Evolutionary conservation across 495 filamentous ascomycete species (phyloP), one percentile per base, ranked within the genome.

Genomic region (Rhizodiscina lignyota): DNA sequence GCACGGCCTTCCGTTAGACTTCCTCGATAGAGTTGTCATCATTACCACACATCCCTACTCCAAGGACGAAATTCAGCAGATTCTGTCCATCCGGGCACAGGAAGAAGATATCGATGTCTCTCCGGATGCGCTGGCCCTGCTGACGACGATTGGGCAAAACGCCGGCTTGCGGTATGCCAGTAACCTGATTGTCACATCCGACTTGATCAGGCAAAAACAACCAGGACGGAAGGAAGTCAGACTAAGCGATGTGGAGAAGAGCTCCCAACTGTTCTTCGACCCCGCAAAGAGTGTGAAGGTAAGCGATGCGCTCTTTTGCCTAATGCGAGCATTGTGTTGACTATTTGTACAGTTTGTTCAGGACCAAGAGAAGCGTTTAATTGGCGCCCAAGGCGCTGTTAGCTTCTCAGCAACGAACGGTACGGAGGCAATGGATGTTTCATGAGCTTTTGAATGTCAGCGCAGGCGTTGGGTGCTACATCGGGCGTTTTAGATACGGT

Each of bases 81-180:
- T 97, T 37, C 61, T 97, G 8, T 64, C 75, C 5, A 89, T 96
- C 49, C 72, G 89, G 17, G 87, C 87, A 2, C 80, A 87, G 46
- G 91, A 96, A 53, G 89, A 97, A 48, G 91, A 96, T 49, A 74
- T 97, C 21, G 91, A 96, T 41, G 52, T 94, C 16, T 79, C 79
- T 1, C 65, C 84, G 2, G 82, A 94, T 52, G 87, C 91, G 1
- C 66, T 97, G 4, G 85, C 83, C 2, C 68, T 96, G 4, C 67
- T 97, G 16, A 89, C 87, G 32, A 94, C 94, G 61, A 87, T 94
- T 49, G 91, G 86, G 18, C 72, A 89, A 43, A 87, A 97, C 56
- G 77, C 84, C 4, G 86, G 87, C 21, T 66, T 97, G 13, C 66
- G 89, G 35, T 97, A 97, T 52, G 86, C 82, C 2, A 85, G 83